Percentiles rank a stretch among this genome's conserved stretches.
Evolutionary conservation across 306 rosid genomes (phyloP).

Genomic region (Vigna angularis): DNA sequence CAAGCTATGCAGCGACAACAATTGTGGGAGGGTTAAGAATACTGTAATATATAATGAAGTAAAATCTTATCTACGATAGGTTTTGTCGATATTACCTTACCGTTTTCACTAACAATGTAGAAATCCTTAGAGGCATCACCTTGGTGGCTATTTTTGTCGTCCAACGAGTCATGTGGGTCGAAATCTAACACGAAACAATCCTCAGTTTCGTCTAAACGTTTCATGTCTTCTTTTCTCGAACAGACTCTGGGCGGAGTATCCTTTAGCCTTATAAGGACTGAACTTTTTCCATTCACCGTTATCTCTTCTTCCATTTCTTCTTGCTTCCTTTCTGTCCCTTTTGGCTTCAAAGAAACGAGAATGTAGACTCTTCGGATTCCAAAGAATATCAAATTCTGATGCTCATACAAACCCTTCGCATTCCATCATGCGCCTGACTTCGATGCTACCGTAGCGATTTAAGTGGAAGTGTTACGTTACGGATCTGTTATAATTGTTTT

Average conservation of each 20-base stretch:
- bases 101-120: constrained; percentile 60
- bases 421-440: not conserved
- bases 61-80: too few species aligned
- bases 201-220: constrained; percentile 62
- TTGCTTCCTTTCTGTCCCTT: not conserved
- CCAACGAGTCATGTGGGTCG: constrained; percentile 52
- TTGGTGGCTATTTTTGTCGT: not conserved
- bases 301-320: constrained; percentile 34
- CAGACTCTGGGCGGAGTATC: constrained; percentile 49
- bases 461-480: too few species aligned
- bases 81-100: constrained; percentile 49
- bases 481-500: too few species aligned
- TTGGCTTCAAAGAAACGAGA: not conserved
- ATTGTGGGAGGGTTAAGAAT: not conserved
- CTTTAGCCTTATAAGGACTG: not conserved
- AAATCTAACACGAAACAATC: constrained; percentile 76
- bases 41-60: too few species aligned
- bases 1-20: not conserved
- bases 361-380: not conserved
- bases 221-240: constrained; percentile 48
- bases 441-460: too few species aligned
- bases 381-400: not conserved
- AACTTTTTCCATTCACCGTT: not conserved
- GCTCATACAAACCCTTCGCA: not conserved
- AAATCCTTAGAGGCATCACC: constrained; percentile 32